Evolutionary conservation across 768 basidiomycete genomes (phyloP), one percentile per base, ranked within the genome.

Genomic region (Russula vinacea): DNA sequence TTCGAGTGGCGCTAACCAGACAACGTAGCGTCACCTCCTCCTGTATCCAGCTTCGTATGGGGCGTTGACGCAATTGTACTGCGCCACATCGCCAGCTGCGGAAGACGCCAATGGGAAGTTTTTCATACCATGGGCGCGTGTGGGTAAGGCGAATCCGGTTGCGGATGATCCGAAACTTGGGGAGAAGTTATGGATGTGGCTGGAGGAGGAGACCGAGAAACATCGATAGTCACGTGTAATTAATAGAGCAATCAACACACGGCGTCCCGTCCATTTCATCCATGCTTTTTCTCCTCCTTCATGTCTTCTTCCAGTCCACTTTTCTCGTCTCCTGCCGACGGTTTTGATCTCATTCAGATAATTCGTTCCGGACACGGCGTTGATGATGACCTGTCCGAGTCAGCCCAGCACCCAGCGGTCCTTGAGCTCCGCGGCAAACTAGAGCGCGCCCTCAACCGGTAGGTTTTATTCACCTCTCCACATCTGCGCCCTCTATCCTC

Each of bases 61-160:
- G 3, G 78, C 77, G 11, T 70, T 82, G 53, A 78, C 80, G 1
- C 79, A 77, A 59, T 71, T 81, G 13, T 83, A 75, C 66, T 79
- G 77, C 9, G 80, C 77, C 0, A 78, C 78, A 17, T 67, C 79
- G 60, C 74, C 77, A 1, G 77, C 80, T 56, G 76, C 72, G 8
- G 73, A 62, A 3, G 71, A 70, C 5, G 65, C 76, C 1, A 77
- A 78, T 56, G 82, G 83, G 3, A 32, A 74, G 62, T 73, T 71
- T 52, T 64, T 74, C 22, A 67, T 74, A 22, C 75, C 75, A 1
- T 76, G 71, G 70, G 74, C 73, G 7, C 64, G 71, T 0, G 49
- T 65, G 0, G 72, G 73, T 2, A 39, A 58, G 14, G 29, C 70
- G 3, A 66, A 63, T 33, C 56, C 58, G 42, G 64, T 53, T 1